Conservation (phyloP, 2,329 filamentous ascomycete genomes). For the Gaeumannomyces sp. region DNA sequence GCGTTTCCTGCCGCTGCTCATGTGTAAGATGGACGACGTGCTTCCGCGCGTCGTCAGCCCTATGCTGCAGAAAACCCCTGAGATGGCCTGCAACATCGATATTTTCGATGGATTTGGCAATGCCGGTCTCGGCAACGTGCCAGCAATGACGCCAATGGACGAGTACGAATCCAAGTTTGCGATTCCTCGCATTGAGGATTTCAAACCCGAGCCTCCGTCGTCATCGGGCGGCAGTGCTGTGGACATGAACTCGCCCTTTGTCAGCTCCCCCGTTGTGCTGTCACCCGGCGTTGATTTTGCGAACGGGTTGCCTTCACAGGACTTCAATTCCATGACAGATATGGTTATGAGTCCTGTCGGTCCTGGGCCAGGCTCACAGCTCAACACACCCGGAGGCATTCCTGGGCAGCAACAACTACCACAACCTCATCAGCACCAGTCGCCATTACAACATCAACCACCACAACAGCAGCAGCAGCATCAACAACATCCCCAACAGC, state of each 20-base stretch:
- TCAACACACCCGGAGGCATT: slow-evolving; percentile 18
- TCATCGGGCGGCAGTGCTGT: slow-evolving; percentile 29
- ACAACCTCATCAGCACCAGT: slow-evolving; percentile 24
- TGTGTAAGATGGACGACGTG: slow-evolving; percentile 69
- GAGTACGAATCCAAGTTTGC: slow-evolving; percentile 42
- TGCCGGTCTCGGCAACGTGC: slow-evolving; percentile 52
- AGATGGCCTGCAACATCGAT: slow-evolving; percentile 47
- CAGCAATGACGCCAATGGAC: slow-evolving; percentile 35
- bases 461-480: slow-evolving; percentile 26
- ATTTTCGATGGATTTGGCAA: slow-evolving; percentile 63
- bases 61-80: slow-evolving; percentile 53
- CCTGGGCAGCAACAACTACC: slow-evolving; percentile 12
- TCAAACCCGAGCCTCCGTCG: slow-evolving; percentile 28
- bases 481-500: slow-evolving; percentile 19
- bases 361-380: slow-evolving; percentile 21
- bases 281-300: slow-evolving; percentile 46
- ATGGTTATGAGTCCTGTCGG: slow-evolving; percentile 47
- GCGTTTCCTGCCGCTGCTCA: slow-evolving; percentile 69
- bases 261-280: slow-evolving; percentile 47
- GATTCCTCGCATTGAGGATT: slow-evolving; percentile 35
- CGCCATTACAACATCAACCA: slow-evolving; percentile 25
- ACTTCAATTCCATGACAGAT: slow-evolving; percentile 45
- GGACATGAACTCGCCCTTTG: slow-evolving; percentile 45
- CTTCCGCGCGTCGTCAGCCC: slow-evolving; percentile 57
- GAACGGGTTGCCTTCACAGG: slow-evolving; percentile 30